Percentiles rank a stretch among this genome's conserved stretches.
These are phyloP conservation scores for Curvularia hawaiiensis DNA, from an alignment of 2,329 filamentous ascomycete genomes.

Conservation along the genomic window DNA sequence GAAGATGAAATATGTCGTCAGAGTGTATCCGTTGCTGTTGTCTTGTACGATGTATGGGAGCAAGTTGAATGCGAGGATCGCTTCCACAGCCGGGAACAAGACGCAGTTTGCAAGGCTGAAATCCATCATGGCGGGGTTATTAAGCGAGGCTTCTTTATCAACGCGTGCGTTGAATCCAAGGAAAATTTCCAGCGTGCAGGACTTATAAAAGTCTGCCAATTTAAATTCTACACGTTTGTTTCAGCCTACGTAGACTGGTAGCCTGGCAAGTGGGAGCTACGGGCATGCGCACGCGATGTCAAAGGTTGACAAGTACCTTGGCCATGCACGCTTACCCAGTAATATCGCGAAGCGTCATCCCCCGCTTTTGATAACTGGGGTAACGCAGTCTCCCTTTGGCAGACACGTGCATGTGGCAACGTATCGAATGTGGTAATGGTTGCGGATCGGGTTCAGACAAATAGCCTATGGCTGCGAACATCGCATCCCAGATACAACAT, in stretches of 20 bases:
- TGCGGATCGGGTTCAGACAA: not conserved
- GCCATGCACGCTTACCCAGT: not conserved
- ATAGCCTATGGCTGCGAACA: not conserved
- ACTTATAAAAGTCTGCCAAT: not conserved
- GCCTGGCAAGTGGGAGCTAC: not conserved
- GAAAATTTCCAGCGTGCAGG: not conserved
- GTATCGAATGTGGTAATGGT: not conserved
- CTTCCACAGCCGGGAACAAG: conserved; percentile 26
- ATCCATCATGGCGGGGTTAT: conserved; percentile 19
- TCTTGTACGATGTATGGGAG: conserved; percentile 23
- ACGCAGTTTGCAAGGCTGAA: conserved; percentile 21
- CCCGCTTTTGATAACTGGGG: not conserved
- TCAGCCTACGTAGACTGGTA: not conserved
- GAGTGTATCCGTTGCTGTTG: conserved; percentile 4
- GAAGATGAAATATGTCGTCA: conserved; percentile 25
- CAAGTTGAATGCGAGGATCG: conserved; percentile 25
- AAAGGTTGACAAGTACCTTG: not conserved
- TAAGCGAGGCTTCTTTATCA: not conserved
- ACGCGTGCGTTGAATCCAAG: not conserved
- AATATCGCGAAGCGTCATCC: not conserved
- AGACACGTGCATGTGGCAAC: not conserved
- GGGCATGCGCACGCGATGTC: not conserved
- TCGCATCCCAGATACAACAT: not conserved
- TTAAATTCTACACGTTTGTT: not conserved
- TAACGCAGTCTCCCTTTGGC: not conserved